A percentile compares a stretch with the other conserved stretches of the same genome.
These are phyloP conservation scores for Dictyostelium intermedium DNA, from an alignment of 78 protist species.

Conservation along the genomic window DNA sequence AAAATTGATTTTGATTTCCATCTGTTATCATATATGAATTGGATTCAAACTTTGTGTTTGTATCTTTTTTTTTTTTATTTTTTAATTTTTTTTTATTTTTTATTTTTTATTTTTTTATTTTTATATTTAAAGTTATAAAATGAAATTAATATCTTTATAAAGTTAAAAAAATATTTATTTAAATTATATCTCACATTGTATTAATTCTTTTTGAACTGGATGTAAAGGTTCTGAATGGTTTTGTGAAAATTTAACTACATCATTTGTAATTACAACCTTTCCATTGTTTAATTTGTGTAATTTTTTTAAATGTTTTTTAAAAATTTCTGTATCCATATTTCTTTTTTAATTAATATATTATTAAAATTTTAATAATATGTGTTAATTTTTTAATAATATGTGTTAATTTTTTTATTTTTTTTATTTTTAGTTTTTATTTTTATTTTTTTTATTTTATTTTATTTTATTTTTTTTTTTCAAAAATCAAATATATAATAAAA, in stretches of 20 bases:
- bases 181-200: not conserved
- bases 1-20: not conserved
- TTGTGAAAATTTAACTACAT: not conserved
- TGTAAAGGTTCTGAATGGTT: not conserved
- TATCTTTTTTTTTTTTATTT: not conserved
- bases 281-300: not conserved
- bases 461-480: too few species aligned
- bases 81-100: too few species aligned
- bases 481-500: too few species aligned
- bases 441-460: too few species aligned
- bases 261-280: not conserved
- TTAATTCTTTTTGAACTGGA: not conserved
- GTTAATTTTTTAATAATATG: too few species aligned
- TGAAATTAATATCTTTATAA: not conserved
- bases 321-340: not conserved
- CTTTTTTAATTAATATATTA: too few species aligned
- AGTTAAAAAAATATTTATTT: not conserved
- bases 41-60: not conserved
- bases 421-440: too few species aligned
- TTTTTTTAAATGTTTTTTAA: not conserved
- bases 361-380: not conserved
- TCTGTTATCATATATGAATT: not conserved
- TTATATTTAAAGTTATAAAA: too few species aligned
- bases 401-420: too few species aligned
- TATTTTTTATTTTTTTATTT: too few species aligned